Base-by-base conservation (phyloP, 2,329 filamentous ascomycete genomes). In the Sordariomycetes sp. region DNA sequence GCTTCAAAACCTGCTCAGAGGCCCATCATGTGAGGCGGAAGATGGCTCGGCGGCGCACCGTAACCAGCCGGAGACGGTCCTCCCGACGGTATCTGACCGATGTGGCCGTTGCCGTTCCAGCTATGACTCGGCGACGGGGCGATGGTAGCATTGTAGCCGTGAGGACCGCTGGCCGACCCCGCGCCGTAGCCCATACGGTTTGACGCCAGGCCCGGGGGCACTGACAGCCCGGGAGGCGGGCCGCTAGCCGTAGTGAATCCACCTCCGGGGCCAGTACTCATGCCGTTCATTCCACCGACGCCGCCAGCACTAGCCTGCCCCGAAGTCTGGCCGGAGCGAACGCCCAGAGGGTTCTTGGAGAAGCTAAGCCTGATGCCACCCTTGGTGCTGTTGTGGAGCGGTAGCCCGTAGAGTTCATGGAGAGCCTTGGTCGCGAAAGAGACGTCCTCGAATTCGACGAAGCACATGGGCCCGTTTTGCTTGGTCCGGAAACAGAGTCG, bases 391-490 rank as follows among this genome's bases (percentile, higher is more conserved):
- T 96, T 96, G 67, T 91, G 90, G 35, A 97, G 78, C 54, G 82
- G 84, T 54, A 87, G 83, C 0, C 94, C 94, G 65, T 97, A 96
- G 1, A 97, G 78, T 58, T 96, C 90, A 62, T 91, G 84, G 2
- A 97, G 78, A 1, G 91, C 87, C 70, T 94, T 95, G 50, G 92
- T 96, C 0, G 94, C 92, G 65, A 90, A 92, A 1, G 89, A 87
- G 12, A 95, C 80, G 65, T 96, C 91, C 65, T 97, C 92, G 64
- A 97, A 99, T 70, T 99, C 94, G 42, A 99, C 94, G 69, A 97
- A 97, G 68, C 94, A 97, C 91, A 97, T 97, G 1, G 92, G 92
- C 0, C 92, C 92, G 64, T 96, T 96, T 62, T 89, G 83, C 74
- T 97, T 97, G 57, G 90, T 95, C 36, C 92, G 82, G 76, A 96